These are phyloP conservation scores for Cyphellophora europaea DNA, from an alignment of 2,329 filamentous ascomycete genomes.

Conservation along the genomic window DNA sequence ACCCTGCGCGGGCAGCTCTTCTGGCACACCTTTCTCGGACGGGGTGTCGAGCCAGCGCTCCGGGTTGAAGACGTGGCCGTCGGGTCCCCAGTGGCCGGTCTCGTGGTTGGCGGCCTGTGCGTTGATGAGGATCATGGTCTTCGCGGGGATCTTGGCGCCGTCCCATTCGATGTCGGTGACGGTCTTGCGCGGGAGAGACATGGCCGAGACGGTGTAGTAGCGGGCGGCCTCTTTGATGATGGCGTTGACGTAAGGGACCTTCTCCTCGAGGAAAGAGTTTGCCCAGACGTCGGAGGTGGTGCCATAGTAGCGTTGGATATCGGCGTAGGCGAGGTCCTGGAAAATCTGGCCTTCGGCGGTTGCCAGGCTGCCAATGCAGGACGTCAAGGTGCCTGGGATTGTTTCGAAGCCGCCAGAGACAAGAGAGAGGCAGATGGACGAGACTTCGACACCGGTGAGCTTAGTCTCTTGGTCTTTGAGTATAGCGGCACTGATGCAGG, in stretches of 20 bases:
- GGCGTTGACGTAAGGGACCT: slow-evolving; percentile 61
- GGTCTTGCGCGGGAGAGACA: slow-evolving; percentile 59
- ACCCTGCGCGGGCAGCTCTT: slow-evolving; percentile 21
- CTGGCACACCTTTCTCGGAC: slow-evolving; percentile 4
- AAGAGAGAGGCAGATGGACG: slow-evolving; percentile 66
- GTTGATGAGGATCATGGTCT: slow-evolving; percentile 68
- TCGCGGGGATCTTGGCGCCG: slow-evolving; percentile 55
- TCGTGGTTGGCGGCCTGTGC: slow-evolving; percentile 65
- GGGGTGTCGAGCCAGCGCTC: slow-evolving; percentile 53
- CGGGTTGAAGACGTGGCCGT: slow-evolving; percentile 50
- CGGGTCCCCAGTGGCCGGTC: slow-evolving; percentile 46
- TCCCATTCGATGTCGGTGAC: slow-evolving; percentile 61
- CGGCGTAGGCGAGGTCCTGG: slow-evolving; percentile 56
- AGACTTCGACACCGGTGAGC: slow-evolving; percentile 58
- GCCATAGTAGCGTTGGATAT: slow-evolving; percentile 59
- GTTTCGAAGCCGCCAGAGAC: slow-evolving; percentile 70
- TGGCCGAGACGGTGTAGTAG: slow-evolving; percentile 65
- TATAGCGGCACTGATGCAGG: slow-evolving; percentile 56
- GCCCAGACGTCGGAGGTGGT: slow-evolving; percentile 51
- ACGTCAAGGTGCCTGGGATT: slow-evolving; percentile 63
- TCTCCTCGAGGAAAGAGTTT: slow-evolving; percentile 57
- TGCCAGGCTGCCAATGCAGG: slow-evolving; percentile 61
- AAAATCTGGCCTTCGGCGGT: slow-evolving; percentile 54
- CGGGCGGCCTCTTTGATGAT: slow-evolving; percentile 65
- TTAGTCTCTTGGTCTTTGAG: slow-evolving; percentile 57